Conservation (phyloP, 306 rosid genomes). For the Sophora flavescens region DNA sequence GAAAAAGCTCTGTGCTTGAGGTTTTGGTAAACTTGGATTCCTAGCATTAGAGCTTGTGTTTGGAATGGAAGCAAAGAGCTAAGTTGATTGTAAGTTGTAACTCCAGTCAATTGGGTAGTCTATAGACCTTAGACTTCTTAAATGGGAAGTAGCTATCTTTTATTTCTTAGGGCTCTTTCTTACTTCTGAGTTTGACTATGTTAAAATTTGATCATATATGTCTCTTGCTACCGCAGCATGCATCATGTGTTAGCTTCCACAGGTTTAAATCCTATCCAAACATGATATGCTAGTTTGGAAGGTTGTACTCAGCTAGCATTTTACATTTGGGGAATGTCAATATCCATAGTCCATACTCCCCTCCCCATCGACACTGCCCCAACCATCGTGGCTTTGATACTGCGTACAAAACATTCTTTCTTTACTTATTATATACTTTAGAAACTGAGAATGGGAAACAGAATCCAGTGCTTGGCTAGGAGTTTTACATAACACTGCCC, state of each 20-base stretch:
- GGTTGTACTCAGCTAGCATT: conserved; percentile 1
- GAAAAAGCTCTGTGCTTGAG: neutral
- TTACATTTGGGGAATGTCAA: neutral
- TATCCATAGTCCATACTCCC: neutral
- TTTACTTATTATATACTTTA: conserved; percentile 14
- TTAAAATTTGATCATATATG: conserved; percentile 38
- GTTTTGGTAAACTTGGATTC: conserved; percentile 4
- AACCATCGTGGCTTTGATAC: neutral
- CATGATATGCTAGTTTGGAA: neutral
- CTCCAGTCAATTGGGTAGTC: conserved; percentile 19
- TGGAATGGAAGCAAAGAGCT: conserved; percentile 15
- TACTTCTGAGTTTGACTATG: conserved; percentile 12
- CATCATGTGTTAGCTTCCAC: conserved; percentile 32
- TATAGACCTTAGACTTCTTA: conserved; percentile 32
- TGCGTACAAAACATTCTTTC: neutral
- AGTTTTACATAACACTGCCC: conserved; percentile 13
- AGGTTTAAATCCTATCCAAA: conserved; percentile 25
- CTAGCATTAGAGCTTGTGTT: neutral
- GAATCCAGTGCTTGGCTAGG: neutral
- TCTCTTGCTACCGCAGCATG: conserved; percentile 31
- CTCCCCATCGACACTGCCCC: neutral
- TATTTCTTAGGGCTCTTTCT: conserved; percentile 34
- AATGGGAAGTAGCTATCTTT: conserved; percentile 28
- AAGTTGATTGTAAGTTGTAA: conserved; percentile 24
- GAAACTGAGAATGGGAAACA: conserved; percentile 4